Base-by-base conservation (phyloP, 1,284 basidiomycete species). In the Rhizopogon hawkerae region DNA sequence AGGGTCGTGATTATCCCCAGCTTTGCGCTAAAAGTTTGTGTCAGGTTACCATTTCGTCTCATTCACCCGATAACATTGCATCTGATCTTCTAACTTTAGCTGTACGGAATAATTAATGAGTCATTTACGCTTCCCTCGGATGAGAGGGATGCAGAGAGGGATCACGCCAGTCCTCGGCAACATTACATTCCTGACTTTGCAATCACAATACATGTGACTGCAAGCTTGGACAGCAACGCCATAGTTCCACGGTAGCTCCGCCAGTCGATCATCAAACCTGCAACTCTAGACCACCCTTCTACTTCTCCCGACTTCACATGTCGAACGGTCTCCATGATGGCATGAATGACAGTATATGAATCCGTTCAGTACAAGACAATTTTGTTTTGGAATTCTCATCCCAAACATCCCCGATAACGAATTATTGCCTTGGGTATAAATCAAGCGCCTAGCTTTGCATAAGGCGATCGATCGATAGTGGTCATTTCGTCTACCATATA, bases 241-340 rank as follows among this genome's bases (percentile, higher is more conserved):
- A 31, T 42, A 43, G 29, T 43, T 33, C 41, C 41, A 43, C 41
- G 16, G 41, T 43, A 43, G 29, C 41, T 43, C 41, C 41, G 41
- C 41, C 41, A 43, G 7, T 43, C 16, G 31, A 33, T 18, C 16
- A 31, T 31, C 29, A 31, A 31, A 31, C 11, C 16, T 13, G 18
- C 16, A 18, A 18, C 36, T 37, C 5, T 37, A 21, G 13, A 18
- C 26, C 26, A 31, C 9, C 29, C 41, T 43, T 43, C 41, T 43
- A 43, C 41, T 43, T 43, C 41, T 43, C 41, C 31, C 41, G 41
- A 33, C 41, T 13, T 43, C 16, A 4, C 41, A 29, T 33, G 29
- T 16, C 41, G 29, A 31, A 42, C 16, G 18, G 16, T 42, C 26
- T 42, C 41, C 10, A 31, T 31, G 29, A 33, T 43, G 41, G 16